A percentile compares a stretch with the other conserved stretches of the same genome.
These are phyloP conservation scores for Hevea brasiliensis DNA, from an alignment of 345 rosid genomes.

Conservation along the genomic window DNA sequence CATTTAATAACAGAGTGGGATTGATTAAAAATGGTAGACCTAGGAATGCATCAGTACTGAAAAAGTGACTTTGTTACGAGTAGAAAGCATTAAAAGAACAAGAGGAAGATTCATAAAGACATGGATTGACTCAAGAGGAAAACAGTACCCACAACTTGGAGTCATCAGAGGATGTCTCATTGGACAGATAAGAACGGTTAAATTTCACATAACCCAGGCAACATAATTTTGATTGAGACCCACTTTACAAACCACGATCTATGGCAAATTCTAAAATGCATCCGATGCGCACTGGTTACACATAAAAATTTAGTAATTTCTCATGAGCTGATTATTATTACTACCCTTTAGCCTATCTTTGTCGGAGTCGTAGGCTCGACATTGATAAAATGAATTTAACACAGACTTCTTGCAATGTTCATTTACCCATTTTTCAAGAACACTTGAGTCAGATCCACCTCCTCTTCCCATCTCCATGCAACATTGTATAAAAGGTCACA, in stretches of 20 bases:
- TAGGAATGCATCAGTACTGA: neutral
- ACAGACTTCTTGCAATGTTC: neutral
- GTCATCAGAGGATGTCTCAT: neutral
- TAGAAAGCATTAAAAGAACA: neutral
- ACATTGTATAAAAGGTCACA: neutral
- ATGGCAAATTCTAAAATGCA: too few species aligned
- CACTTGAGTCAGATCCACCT: neutral
- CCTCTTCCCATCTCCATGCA: neutral
- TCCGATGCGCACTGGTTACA: too few species aligned
- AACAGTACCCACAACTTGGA: neutral
- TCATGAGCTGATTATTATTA: too few species aligned
- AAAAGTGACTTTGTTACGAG: neutral
- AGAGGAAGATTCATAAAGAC: slow-evolving; percentile 1
- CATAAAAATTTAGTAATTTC: too few species aligned
- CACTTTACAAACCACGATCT: neutral
- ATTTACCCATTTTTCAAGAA: neutral
- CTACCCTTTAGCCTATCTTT: neutral
- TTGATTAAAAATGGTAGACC: neutral
- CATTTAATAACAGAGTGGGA: neutral
- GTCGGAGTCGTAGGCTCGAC: neutral
- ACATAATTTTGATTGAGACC: neutral
- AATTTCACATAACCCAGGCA: neutral
- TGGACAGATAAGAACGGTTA: neutral
- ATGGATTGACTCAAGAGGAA: neutral
- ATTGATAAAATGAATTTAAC: neutral